A percentile compares a stretch with the other conserved stretches of the same genome.
phyloP scores from a whole-genome alignment of 208 protist genomes.

The Leishmania major region DNA sequence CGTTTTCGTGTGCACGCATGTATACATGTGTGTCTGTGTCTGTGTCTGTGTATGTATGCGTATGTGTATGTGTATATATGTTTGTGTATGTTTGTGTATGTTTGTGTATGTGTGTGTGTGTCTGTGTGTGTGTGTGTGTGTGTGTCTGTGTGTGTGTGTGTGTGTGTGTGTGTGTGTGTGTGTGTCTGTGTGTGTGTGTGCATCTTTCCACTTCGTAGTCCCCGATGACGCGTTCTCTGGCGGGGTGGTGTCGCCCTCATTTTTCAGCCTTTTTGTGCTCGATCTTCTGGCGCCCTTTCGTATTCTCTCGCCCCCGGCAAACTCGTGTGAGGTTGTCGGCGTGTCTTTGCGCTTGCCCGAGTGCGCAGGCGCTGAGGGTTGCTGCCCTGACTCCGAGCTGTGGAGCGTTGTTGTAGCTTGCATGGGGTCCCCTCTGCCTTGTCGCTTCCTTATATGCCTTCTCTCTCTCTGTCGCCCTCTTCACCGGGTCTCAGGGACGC shows the following conservation, averaged over 20 bases:
- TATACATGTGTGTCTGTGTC: no score
- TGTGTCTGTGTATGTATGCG: no score
- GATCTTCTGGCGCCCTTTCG: not conserved
- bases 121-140: no score
- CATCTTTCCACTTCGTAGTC: not conserved
- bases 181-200: no score
- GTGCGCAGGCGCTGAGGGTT: not conserved
- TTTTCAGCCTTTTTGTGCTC: not conserved
- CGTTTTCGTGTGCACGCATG: no score
- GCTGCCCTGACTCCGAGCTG: not conserved
- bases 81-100: no score
- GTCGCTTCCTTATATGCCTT: not conserved
- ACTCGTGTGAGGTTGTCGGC: not conserved
- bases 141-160: no score
- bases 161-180: no score
- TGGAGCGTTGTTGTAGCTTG: not conserved
- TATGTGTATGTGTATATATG: no score
- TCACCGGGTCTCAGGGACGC: not conserved
- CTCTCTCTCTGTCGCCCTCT: not conserved
- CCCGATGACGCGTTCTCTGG: not conserved
- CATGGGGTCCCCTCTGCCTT: not conserved
- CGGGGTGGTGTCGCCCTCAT: not conserved
- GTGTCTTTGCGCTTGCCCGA: not conserved
- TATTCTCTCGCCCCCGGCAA: not conserved
- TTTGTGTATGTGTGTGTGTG: no score